Conservation (phyloP, 2,329 filamentous ascomycete species). For the Dichotomopilus funicola region DNA sequence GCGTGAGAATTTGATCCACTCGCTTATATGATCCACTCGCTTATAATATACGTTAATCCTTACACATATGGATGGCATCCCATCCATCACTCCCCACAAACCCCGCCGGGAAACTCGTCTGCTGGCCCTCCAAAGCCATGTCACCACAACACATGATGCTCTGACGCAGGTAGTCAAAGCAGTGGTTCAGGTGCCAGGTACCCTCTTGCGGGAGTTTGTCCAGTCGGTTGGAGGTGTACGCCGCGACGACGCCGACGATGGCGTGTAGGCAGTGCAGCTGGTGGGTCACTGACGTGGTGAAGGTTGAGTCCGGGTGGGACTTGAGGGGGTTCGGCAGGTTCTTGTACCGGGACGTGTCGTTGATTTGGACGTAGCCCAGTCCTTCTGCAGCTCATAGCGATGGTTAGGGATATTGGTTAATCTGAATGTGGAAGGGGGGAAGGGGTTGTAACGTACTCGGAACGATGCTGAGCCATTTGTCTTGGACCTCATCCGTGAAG, state of each 20-base stretch:
- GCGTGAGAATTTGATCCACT: too few species aligned
- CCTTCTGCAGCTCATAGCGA: not conserved
- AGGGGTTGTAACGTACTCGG: conserved; percentile 26
- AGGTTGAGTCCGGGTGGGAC: conserved; percentile 30
- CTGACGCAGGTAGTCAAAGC: conserved; percentile 34
- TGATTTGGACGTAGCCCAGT: not conserved
- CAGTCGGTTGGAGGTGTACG: conserved; percentile 24
- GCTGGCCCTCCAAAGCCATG: conserved; percentile 32
- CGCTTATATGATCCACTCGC: too few species aligned
- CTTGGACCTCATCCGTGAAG: conserved; percentile 29
- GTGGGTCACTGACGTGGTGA: conserved; percentile 39
- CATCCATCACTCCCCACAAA: conserved; percentile 37
- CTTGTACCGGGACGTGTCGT: conserved; percentile 21
- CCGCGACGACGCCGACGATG: conserved; percentile 34
- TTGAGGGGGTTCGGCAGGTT: conserved; percentile 33
- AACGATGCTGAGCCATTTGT: conserved; percentile 35
- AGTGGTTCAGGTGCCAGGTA: conserved; percentile 35
- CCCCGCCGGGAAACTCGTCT: conserved; percentile 34
- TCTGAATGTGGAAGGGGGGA: too few species aligned
- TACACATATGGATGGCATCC: conserved; percentile 26
- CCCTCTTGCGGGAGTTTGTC: conserved; percentile 27
- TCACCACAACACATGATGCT: conserved; percentile 31
- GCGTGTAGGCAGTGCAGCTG: conserved; percentile 39
- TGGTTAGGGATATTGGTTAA: too few species aligned
- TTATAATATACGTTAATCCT: too few species aligned